Evolutionary conservation across 306 rosid genomes (phyloP), one percentile per base, ranked within the genome.

Genomic region (Alnus glutinosa): DNA sequence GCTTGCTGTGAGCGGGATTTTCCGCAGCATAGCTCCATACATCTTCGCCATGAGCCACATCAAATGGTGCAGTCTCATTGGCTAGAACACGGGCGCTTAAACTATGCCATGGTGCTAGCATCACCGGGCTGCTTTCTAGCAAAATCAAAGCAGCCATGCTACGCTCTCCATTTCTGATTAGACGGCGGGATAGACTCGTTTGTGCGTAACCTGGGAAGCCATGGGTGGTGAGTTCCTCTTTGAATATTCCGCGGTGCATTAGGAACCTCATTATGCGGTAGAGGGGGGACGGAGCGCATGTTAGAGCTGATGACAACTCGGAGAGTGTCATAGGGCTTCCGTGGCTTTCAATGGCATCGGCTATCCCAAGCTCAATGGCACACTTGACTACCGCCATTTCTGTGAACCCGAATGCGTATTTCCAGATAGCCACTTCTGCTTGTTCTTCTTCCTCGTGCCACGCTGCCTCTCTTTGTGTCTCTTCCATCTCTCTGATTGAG

Each of bases 341-440:
- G 61, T 89, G 84, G 3, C 15, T 77, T 84, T 89, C 97, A 4
- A 92, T 84, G 66, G 85, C 77, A 10, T 94, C 97, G 0, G 92
- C 88, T 73, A 94, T 84, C 73, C 86, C 86, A 14, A 94, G 92
- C 63, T 94, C 90, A 58, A 94, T 78, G 18, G 89, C 90, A 74
- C 97, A 90, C 75, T 84, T 92, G 36, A 94, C 84, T 2, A 85
- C 93, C 0, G 92, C 90, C 48, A 77, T 48, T 81, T 94, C 96
- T 0, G 69, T 82, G 73, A 87, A 90, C 12, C 98, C 91, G 7
- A 87, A 85, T 55, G 83, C 52, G 82, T 87, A 88, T 44, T 73
- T 89, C 89, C 90, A 89, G 0, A 89, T 78, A 1, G 77, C 71
- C 13, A 78, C 18, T 42, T 79, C 76, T 0, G 89, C 96, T 7